phyloP scores from a whole-genome alignment of 2,329 filamentous ascomycete genomes.

The Aureobasidium sp. region DNA sequence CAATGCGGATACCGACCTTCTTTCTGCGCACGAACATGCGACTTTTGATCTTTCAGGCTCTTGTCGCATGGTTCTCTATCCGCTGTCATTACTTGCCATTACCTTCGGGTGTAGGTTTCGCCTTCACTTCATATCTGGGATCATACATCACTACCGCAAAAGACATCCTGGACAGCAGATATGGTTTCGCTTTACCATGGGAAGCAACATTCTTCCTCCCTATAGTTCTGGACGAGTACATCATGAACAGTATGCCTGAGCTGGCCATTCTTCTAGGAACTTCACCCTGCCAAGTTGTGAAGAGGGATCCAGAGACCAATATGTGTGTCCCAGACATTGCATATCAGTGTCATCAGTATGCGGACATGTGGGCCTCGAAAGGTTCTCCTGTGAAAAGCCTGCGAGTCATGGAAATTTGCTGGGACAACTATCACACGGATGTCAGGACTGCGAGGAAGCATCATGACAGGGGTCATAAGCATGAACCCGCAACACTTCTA shows the following conservation, averaged over 20 bases:
- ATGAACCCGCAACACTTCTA: background rate
- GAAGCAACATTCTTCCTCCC: slow-evolving; percentile 1
- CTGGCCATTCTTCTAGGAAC: background rate
- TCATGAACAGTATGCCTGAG: background rate
- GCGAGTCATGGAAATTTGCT: background rate
- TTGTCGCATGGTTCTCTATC: background rate
- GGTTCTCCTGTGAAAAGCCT: background rate
- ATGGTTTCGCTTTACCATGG: background rate
- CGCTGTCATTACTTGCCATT: background rate
- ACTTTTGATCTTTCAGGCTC: background rate
- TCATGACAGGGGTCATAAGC: background rate
- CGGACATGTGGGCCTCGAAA: background rate
- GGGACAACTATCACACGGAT: background rate
- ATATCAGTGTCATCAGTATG: background rate
- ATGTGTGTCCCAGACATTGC: background rate
- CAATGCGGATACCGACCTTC: slow-evolving; percentile 5
- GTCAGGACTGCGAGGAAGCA: background rate
- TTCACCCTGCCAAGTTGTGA: background rate
- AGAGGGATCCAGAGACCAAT: background rate
- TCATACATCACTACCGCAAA: background rate
- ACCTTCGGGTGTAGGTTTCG: background rate
- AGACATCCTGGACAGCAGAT: background rate
- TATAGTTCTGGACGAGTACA: background rate
- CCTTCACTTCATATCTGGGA: background rate
- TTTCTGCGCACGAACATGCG: background rate